A percentile compares a stretch with the other conserved stretches of the same genome.
Evolutionary conservation across 202 grass and related monocot genomes (phyloP).

Genomic region (Elaeis oleifera): DNA sequence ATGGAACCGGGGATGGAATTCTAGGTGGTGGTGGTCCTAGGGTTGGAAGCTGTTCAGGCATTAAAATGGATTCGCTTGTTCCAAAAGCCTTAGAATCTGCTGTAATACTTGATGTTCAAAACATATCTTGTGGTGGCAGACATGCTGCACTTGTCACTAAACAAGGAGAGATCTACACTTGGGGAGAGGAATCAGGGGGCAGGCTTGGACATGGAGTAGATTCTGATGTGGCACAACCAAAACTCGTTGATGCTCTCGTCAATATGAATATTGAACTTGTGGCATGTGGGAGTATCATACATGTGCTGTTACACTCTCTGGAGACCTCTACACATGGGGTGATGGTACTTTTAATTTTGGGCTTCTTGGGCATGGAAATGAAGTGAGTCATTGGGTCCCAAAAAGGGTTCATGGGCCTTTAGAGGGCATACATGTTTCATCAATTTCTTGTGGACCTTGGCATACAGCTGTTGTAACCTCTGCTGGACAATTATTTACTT

Average conservation of each 20-base stretch:
- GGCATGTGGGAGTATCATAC: conserved; percentile 92
- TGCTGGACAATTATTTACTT: conserved; percentile 90
- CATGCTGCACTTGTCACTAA: conserved; percentile 92
- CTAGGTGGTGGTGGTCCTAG: conserved; percentile 73
- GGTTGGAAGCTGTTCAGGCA: conserved; percentile 50
- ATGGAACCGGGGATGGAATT: conserved; percentile 83
- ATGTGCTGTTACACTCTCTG: conserved; percentile 93
- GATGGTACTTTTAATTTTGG: conserved; percentile 82
- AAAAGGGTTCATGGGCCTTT: conserved; percentile 78
- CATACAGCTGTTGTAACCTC: conserved; percentile 94
- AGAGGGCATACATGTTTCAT: conserved; percentile 91
- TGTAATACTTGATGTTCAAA: conserved; percentile 94
- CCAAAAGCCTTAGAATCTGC: conserved; percentile 94
- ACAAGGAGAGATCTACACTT: conserved; percentile 95
- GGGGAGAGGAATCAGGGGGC: conserved; percentile 97
- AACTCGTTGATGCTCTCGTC: conserved; percentile 84
- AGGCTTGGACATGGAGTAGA: conserved; percentile 94
- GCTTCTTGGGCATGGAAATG: conserved; percentile 86
- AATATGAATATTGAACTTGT: conserved; percentile 83
- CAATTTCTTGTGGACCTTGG: conserved; percentile 97
- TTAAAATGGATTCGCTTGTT: conserved; percentile 70
- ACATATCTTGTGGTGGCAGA: conserved; percentile 82
- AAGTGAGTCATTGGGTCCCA: conserved; percentile 84
- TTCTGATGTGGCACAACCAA: conserved; percentile 88
- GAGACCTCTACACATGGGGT: conserved; percentile 94